Base-by-base conservation (phyloP, 1,284 basidiomycete species). In the Sporisorium reilianum region DNA sequence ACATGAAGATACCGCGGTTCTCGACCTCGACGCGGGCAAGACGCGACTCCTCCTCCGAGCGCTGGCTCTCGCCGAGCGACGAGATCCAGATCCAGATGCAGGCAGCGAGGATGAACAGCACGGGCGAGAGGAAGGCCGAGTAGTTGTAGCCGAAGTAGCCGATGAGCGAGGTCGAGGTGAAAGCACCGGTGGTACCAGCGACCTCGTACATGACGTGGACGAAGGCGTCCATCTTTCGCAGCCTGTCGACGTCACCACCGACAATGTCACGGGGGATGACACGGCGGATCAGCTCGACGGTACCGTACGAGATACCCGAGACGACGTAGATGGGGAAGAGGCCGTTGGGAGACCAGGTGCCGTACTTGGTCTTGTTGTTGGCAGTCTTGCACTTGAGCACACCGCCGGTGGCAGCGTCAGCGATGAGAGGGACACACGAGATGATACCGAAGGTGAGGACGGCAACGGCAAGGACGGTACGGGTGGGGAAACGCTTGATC, bases 171-270 rank as follows among this genome's bases (percentile, higher is more conserved):
- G 83, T 77, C 16, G 85, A 85, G 28, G 83, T 81, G 54, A 85
- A 83, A 5, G 85, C 85, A 53, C 84, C 85, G 5, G 78, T 64
- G n/a, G 85, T 86, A 59, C 85, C 85, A 20, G 85, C 85, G 23
- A 85, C 74, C 75, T 85, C 84, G 77, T 85, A 85, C 55, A 84
- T 72, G 55, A 85, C 78, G 73, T 86, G 85, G 11, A 85, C 83
- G 40, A 81, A 79, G 18, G 85, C 85, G 55, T 86, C 85, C 84
- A 85, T 85, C 61, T 81, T 79, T 46, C 84, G 71, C 7, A 85
- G 79, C 55, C 81, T 60, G 38, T 71, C 57, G 3, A 80, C 75
- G 67, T 84, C 80, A 32, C 81, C 80, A 34, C 82, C 82, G 18
- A 83, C 82, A 58, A 84, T 81, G 70, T 84, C 82, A 56, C 81